phyloP scores from a whole-genome alignment of 1,284 basidiomycete genomes.

The Polyporus tsugae region DNA sequence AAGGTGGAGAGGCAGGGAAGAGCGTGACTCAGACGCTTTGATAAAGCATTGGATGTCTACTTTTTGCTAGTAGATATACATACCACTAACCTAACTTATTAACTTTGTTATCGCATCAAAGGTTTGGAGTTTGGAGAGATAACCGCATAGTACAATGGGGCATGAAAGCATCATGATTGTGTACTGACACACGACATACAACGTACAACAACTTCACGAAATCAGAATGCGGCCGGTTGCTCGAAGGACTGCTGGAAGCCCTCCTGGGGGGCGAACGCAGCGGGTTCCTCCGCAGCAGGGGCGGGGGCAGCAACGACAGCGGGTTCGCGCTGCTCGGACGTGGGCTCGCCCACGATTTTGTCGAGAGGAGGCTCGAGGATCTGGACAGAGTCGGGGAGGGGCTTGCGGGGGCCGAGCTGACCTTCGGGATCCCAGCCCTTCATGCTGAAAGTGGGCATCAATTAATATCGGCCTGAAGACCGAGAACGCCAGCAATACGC shows the following conservation, averaged over 20 bases:
- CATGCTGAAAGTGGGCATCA: slow-evolving; percentile 70
- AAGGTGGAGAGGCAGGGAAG: slow-evolving; percentile 49
- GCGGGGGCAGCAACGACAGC: slow-evolving; percentile 57
- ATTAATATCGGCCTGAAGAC: slow-evolving; percentile 2
- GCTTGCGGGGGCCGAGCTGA: slow-evolving; percentile 88
- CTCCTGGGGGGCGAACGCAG: slow-evolving; percentile 47
- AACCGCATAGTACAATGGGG: slow-evolving; percentile 13
- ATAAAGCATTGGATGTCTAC: background rate
- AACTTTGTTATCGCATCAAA: background rate
- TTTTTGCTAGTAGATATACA: background rate
- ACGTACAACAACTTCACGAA: slow-evolving; percentile 25
- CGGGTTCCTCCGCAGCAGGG: slow-evolving; percentile 61
- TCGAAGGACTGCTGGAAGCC: slow-evolving; percentile 45
- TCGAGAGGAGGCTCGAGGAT: slow-evolving; percentile 88
- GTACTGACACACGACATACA: slow-evolving; percentile 22
- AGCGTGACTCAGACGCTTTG: slow-evolving; percentile 46
- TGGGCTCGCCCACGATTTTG: slow-evolving; percentile 81
- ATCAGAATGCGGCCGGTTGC: slow-evolving; percentile 45
- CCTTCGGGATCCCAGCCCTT: slow-evolving; percentile 96
- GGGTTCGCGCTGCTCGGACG: slow-evolving; percentile 82
- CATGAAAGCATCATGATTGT: slow-evolving; percentile 28
- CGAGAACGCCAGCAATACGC: slow-evolving; percentile 41
- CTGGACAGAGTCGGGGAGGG: slow-evolving; percentile 95
- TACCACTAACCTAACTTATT: slow-evolving; percentile 5
- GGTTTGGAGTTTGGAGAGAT: background rate